Base-by-base conservation (phyloP, 2,329 filamentous ascomycete species). In the Ilyonectria robusta region DNA sequence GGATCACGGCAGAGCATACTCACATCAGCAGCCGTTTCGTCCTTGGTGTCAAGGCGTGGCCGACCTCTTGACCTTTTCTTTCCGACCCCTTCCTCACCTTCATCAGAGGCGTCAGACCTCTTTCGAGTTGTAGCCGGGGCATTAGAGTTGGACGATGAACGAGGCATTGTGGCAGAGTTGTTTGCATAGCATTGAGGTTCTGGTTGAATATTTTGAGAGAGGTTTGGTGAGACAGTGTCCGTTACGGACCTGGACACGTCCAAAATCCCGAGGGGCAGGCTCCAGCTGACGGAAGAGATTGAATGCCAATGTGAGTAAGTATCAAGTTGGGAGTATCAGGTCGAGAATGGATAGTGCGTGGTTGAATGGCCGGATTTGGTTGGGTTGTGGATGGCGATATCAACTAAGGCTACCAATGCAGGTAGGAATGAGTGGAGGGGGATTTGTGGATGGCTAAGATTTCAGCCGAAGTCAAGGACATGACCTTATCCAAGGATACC, bases 11-110 rank as follows among this genome's bases (percentile, higher is more conserved):
- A 48, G 62, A 42, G 60, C 58, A 53, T 66, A 90, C 92, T 87
- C 81, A 94, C 93, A 83, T 95, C 93, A 60, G 89, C 90, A 68
- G 92, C 90, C 26, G 91, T 94, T 80, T 94, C 90, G 80, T 95
- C 93, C 67, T 90, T 89, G n/a, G 89, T 89, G 72, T 95, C 91
- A 17, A 96, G 85, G 57, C 93, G 85, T 6, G 94, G 94, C 62
- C 94, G 87, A 8, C 94, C 94, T 76, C 94, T 86, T 19, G 89
- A 84, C 73, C 92, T 89, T 78, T 89, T 91, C 73, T 84, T 85
- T 54, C 84, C 83, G 2, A 82, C 81, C 1, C 85, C 81, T 1
- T 82, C 81, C 1, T 81, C 79, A 1, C 68, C 74, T 17, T 76
- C 74, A 8, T 73, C 75, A 6, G 70, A 68, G 10, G 50, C 44